phyloP scores from a whole-genome alignment of 176 grass and related monocot species.

The Avena eriantha region DNA sequence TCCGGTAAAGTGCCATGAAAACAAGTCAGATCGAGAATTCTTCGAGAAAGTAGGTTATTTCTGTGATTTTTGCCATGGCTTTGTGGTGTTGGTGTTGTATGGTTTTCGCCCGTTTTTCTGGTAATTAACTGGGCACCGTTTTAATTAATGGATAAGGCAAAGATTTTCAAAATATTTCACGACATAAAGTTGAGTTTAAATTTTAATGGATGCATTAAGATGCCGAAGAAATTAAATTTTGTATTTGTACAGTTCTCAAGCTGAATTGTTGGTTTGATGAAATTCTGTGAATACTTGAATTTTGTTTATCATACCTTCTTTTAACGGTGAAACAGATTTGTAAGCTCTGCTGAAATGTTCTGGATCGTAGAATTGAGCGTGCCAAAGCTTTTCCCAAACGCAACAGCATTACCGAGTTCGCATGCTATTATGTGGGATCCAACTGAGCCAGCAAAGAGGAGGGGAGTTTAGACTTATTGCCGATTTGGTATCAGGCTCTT shows the following conservation, averaged over 20 bases:
- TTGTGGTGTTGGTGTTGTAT: too few relatives aligned
- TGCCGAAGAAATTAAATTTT: neutral
- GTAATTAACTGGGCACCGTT: too few relatives aligned
- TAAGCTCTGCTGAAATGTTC: neutral
- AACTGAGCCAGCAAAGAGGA: neutral
- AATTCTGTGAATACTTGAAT: neutral
- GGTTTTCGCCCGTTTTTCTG: too few relatives aligned
- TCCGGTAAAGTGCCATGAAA: too few relatives aligned
- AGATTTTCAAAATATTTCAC: too few relatives aligned
- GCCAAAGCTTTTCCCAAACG: neutral
- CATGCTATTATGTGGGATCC: neutral
- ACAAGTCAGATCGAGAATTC: too few relatives aligned
- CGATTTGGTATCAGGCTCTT: neutral
- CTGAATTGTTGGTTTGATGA: neutral
- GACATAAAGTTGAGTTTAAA: neutral
- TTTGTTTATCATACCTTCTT: neutral
- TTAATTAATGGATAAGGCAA: too few relatives aligned
- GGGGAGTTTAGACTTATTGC: neutral
- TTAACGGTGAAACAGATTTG: neutral
- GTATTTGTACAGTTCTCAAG: neutral
- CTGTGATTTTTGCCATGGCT: too few relatives aligned
- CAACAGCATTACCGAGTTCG: neutral
- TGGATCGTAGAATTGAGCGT: neutral
- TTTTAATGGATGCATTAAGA: neutral
- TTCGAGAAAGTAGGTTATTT: too few relatives aligned